Evolutionary conservation across 1,284 basidiomycete genomes (phyloP).

Genomic region (Fomitiporia mediterranea): DNA sequence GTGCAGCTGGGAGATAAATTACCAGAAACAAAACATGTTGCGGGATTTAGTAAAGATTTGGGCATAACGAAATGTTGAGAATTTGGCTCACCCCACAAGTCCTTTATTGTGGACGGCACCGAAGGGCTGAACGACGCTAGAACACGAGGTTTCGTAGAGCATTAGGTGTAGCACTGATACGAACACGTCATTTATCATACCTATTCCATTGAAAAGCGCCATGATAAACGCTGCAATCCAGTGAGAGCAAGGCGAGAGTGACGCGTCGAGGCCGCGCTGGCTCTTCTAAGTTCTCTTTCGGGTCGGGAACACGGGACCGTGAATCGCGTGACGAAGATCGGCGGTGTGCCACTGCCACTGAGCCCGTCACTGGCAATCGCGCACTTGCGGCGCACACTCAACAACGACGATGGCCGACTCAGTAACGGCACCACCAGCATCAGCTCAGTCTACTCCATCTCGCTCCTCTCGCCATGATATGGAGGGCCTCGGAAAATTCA

Average conservation of each 20-base stretch:
- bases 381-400: too few relatives aligned
- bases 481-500: conserved; percentile 17
- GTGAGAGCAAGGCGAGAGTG: background rate
- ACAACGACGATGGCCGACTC: conserved; percentile 5
- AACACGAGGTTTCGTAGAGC: background rate
- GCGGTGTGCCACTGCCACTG: too few relatives aligned
- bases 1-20: conserved; percentile 3
- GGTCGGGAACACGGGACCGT: background rate
- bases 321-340: too few relatives aligned
- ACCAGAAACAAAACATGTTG: background rate
- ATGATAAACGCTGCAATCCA: too few relatives aligned
- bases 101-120: conserved; percentile 12
- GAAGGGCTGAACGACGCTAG: conserved; percentile 21
- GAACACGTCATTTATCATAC: too few relatives aligned
- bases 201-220: conserved; percentile 15
- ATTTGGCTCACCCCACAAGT: conserved; percentile 19
- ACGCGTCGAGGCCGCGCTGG: too few relatives aligned
- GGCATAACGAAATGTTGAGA: background rate
- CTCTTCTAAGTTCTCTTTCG: too few relatives aligned
- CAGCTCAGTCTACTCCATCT: conserved; percentile 2
- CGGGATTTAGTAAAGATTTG: background rate
- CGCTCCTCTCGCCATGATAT: conserved; percentile 7
- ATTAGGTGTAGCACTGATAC: too few relatives aligned
- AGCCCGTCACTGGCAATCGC: background rate
- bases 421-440: background rate